Base-by-base conservation (phyloP, 345 rosid species). In the Draba incana region DNA sequence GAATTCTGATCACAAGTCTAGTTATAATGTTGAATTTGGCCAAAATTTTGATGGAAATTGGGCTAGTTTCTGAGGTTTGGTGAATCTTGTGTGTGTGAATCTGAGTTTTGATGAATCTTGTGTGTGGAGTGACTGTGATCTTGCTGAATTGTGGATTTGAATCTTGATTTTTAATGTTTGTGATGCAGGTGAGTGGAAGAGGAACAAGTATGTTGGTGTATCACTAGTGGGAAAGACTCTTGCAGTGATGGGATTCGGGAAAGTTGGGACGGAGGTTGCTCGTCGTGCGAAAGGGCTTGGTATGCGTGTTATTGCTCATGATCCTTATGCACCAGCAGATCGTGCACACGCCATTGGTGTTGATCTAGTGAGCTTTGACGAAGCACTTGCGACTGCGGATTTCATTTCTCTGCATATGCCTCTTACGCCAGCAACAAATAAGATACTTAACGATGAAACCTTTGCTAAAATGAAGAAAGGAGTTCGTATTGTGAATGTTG, bases 381-480 rank as follows among this genome's bases (percentile, higher is more conserved):
- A 84, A 71, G 95, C 92, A 14, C 61, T 90, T 0, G 82, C 91
- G 1, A 82, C 89, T 1, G 92, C 97, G 0, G 97, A 90, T 72
- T 90, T 90, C 80, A 84, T 90, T 48, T 90, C 97, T 33, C 65
- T 90, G 48, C 97, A 90, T 75, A 90, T 90, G 97, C 97, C 97
- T 13, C 85, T 90, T 55, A 90, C 96, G 3, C 84, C 97, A 42
- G 75, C 89, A 9, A 88, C 97, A 0, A 61, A 80, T 0, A 90
- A 88, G 85, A 76, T 90, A 62, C 84, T 88, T 8, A 90, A 90
- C 53, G 92, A 88, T 8, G 91, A 86, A 23, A 90, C 84, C 35
- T 88, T 90, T 77, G 90, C 85, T 12, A 90, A 85, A 78, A 90
- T 90, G 97, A 90, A 90, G 85, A 88, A 88, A 66, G 95, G 97